Conservation (phyloP, 306 rosid genomes). For the Medicago arabica region DNA sequence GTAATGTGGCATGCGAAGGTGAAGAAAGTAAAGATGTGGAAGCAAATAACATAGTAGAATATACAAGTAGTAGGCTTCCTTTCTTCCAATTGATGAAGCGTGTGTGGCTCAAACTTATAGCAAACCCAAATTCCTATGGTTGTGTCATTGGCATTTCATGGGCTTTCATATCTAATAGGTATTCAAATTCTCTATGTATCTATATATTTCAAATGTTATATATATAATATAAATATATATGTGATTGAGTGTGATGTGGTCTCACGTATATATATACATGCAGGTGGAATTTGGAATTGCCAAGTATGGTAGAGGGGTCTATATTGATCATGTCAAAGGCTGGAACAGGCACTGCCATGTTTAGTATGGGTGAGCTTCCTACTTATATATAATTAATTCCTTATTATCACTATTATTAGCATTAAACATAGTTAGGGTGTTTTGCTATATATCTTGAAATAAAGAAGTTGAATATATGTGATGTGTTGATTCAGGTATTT, state of each 20-base stretch:
- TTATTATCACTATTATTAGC: not conserved
- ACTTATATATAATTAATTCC: not conserved
- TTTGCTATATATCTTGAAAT: not conserved
- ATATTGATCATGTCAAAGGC: conserved; percentile 85
- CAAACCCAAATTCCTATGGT: conserved; percentile 85
- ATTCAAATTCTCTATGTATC: not conserved
- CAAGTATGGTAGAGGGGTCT: conserved; percentile 79
- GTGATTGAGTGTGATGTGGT: too few relatives aligned
- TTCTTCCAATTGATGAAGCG: conserved; percentile 65
- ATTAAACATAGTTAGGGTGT: not conserved
- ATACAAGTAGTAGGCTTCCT: conserved; percentile 46
- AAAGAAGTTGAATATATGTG: not conserved
- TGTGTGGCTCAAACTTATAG: conserved; percentile 71
- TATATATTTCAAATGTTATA: too few relatives aligned
- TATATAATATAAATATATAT: too few relatives aligned
- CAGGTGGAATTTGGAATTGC: conserved; percentile 86
- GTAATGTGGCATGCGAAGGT: conserved; percentile 8
- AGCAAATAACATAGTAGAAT: conserved; percentile 26
- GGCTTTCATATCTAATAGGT: conserved; percentile 88
- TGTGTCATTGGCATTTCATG: conserved; percentile 79
- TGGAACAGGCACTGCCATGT: conserved; percentile 95
- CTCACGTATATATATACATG: not conserved
- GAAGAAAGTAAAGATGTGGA: conserved; percentile 61
- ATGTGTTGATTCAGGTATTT: conserved; percentile 60
- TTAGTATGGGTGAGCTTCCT: conserved; percentile 81